Conservation (phyloP, 495 filamentous ascomycete genomes). For the Evernia prunastri region DNA sequence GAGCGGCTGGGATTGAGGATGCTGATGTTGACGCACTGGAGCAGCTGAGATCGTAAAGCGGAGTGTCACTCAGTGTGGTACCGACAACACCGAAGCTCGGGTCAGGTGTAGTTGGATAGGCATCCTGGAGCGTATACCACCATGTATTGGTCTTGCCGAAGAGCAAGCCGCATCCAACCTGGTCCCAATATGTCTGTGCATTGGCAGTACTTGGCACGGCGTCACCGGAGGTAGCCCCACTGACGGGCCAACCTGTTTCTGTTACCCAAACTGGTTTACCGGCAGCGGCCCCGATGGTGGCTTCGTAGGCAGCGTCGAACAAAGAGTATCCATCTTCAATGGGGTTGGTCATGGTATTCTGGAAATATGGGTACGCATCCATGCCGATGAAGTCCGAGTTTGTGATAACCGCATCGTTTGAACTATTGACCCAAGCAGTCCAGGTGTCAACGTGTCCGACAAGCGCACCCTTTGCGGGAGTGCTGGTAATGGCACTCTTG, state of each 20-base stretch:
- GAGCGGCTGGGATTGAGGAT: slow-evolving; percentile 21
- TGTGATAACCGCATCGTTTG: slow-evolving; percentile 64
- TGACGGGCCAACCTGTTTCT: slow-evolving; percentile 83
- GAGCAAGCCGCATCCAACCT: slow-evolving; percentile 62
- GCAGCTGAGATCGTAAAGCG: slow-evolving; percentile 61
- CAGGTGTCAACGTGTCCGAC: slow-evolving; percentile 92
- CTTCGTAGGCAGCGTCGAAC: slow-evolving; percentile 56
- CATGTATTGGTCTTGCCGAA: slow-evolving; percentile 64
- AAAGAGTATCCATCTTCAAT: slow-evolving; percentile 54
- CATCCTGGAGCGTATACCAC: slow-evolving; percentile 61
- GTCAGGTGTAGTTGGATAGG: slow-evolving; percentile 45
- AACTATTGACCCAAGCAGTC: slow-evolving; percentile 72
- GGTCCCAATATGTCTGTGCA: slow-evolving; percentile 71
- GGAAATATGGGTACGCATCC: slow-evolving; percentile 52
- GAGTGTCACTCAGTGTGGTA: slow-evolving; percentile 48
- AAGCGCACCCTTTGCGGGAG: slow-evolving; percentile 46
- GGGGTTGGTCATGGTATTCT: slow-evolving; percentile 60
- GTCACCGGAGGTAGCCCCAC: slow-evolving; percentile 51
- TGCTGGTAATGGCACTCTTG: slow-evolving; percentile 51
- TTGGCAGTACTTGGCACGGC: slow-evolving; percentile 61
- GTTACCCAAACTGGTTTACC: slow-evolving; percentile 80
- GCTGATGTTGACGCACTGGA: slow-evolving; percentile 28
- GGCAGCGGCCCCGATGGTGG: slow-evolving; percentile 50
- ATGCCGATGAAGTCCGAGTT: slow-evolving; percentile 71
- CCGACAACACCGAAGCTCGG: slow-evolving; percentile 65